Evolutionary conservation across 768 basidiomycete species (phyloP), one percentile per base, ranked within the genome.

Genomic region (Lyophyllum semitale): DNA sequence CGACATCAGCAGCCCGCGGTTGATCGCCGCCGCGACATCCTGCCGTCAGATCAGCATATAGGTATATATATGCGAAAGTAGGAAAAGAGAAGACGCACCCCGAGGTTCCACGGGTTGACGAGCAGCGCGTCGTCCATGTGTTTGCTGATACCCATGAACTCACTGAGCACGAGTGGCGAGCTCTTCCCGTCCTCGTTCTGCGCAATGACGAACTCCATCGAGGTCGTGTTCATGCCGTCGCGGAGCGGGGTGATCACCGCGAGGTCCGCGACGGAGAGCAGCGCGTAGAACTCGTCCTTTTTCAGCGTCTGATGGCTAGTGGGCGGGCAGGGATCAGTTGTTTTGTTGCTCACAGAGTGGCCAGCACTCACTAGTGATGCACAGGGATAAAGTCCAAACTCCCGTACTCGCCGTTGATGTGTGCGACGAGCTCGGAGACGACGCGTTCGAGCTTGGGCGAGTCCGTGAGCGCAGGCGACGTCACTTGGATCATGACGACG

Each of bases 161-260:
- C 96, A 66, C 91, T 94, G 51, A 99, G 76, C 57, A 98, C 89
- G 48, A 95, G 84, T 0, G 96, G 95, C 32, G 84, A 87, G 72
- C 84, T 85, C 67, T 89, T 88, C 48, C 59, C 55, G 3, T 44
- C 26, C 63, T 78, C 80, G 62, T 90, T 84, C 73, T 99, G 96
- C 30, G 95, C 94, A 58, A 98, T 90, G 26, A 96, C 90, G 70
- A 95, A 98, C 72, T 98, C 96, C 94, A 97, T 96, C 48, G 88
- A 89, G 0, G 95, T 97, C 13, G 96, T 98, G 79, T 99, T 99
- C 97, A 98, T 98, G 6, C 96, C 97, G 66, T 99, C 96, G 30
- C 96, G 85, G 7, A 98, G 80, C 0, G 95, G 93, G 0, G 96
- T 98, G 70, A 98, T 96, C 38, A 98, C 88, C 15, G 89, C 96